Conservation (phyloP, 495 filamentous ascomycete genomes). For the Talaromyces borbonicus region DNA sequence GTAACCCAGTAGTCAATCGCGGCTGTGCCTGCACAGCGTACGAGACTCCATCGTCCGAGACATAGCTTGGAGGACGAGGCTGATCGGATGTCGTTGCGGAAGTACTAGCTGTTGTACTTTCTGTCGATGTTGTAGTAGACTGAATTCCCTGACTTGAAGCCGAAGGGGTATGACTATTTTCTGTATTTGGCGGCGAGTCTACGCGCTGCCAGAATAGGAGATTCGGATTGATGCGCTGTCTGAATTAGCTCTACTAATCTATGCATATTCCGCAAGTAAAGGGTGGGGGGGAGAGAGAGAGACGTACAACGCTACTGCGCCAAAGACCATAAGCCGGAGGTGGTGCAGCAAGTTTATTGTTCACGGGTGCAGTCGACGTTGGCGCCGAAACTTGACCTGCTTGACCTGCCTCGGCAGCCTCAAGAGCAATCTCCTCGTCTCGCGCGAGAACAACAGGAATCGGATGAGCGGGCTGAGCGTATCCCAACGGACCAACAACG, state of each 20-base stretch:
- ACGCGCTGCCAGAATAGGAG: slow-evolving; percentile 70
- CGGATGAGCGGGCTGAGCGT: slow-evolving; percentile 50
- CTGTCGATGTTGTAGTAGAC: neutral
- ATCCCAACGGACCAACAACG: slow-evolving; percentile 40
- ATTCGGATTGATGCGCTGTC: slow-evolving; percentile 65
- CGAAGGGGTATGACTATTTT: no score
- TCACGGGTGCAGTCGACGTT: slow-evolving; percentile 1
- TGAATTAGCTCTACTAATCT: slow-evolving; percentile 6
- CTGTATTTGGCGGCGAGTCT: slow-evolving; percentile 12
- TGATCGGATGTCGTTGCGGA: slow-evolving; percentile 10
- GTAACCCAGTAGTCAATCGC: slow-evolving; percentile 29
- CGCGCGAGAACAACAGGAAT: slow-evolving; percentile 51
- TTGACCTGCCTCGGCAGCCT: slow-evolving; percentile 4
- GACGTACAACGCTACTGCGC: slow-evolving; percentile 70
- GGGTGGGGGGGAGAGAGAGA: neutral
- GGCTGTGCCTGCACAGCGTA: slow-evolving; percentile 57
- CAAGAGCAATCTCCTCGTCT: slow-evolving; percentile 49
- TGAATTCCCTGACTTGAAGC: neutral
- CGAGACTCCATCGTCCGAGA: slow-evolving; percentile 59
- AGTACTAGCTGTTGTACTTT: slow-evolving; percentile 8
- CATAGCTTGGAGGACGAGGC: slow-evolving; percentile 56
- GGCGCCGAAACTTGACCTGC: neutral
- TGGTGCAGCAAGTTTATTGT: slow-evolving; percentile 39
- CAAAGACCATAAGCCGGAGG: slow-evolving; percentile 86
- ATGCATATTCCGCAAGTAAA: no score